These are phyloP conservation scores for Holtermanniella nyarrowii DNA, from an alignment of 768 basidiomycete species.

Conservation along the genomic window DNA sequence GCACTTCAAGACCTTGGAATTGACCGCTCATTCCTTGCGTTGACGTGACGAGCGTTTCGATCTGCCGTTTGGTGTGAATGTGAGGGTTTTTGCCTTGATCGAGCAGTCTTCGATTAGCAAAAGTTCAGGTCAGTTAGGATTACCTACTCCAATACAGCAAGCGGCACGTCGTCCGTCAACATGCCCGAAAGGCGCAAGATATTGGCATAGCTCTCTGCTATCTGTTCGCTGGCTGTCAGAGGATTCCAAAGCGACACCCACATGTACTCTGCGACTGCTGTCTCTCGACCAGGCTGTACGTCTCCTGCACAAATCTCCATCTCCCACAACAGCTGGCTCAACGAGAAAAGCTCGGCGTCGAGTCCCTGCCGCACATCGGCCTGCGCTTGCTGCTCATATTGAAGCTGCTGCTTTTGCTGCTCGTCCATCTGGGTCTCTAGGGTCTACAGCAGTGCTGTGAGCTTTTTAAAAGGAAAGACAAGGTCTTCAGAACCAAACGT, in stretches of 20 bases:
- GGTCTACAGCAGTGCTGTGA: too few species aligned
- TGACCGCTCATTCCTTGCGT: neutral
- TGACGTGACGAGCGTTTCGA: neutral
- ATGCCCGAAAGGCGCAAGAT: neutral
- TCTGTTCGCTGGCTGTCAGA: neutral
- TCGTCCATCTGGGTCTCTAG: too few species aligned
- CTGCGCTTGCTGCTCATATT: too few species aligned
- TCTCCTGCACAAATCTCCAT: constrained; percentile 37
- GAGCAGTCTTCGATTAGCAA: neutral
- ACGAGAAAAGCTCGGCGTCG: too few species aligned
- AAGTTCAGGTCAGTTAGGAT: neutral
- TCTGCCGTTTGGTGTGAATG: neutral
- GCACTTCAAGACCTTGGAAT: neutral
- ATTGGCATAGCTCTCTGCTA: neutral
- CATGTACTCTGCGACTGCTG: constrained; percentile 25
- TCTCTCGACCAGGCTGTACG: constrained; percentile 23
- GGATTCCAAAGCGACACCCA: constrained; percentile 3
- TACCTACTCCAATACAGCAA: neutral
- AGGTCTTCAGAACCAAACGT: too few species aligned
- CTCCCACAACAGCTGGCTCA: constrained; percentile 32
- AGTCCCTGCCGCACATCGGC: too few species aligned
- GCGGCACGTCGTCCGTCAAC: neutral
- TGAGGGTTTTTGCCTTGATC: neutral
- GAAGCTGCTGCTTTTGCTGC: too few species aligned
- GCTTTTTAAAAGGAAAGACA: too few species aligned